These are phyloP conservation scores for Ormosia emarginata DNA, from an alignment of 306 rosid species.

Conservation along the genomic window DNA sequence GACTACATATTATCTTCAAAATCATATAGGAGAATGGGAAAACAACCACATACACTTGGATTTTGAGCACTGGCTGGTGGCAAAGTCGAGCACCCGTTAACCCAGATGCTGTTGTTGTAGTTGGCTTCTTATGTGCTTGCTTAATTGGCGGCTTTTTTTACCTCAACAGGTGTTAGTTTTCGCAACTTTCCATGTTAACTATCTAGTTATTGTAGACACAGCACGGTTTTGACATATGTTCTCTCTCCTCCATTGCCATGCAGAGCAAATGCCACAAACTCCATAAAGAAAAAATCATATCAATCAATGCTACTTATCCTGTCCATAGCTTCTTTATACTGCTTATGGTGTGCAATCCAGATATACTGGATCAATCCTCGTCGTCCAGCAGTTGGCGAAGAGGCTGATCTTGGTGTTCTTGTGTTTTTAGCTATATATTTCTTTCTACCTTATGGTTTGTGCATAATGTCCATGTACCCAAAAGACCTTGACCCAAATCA, in stretches of 20 bases:
- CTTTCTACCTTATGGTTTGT: conserved; percentile 64
- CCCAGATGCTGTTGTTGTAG: conserved; percentile 75
- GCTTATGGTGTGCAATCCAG: conserved; percentile 80
- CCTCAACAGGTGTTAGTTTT: conserved; percentile 63
- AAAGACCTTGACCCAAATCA: conserved; percentile 46
- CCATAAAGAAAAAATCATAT: conserved; percentile 44
- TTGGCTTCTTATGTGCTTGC: conserved; percentile 52
- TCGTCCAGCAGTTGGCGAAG: conserved; percentile 85
- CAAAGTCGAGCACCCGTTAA: conserved; percentile 64
- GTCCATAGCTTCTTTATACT: conserved; percentile 55
- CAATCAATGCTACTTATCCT: conserved; percentile 55
- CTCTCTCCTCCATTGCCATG: conserved; percentile 4
- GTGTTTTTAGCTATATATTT: conserved; percentile 60
- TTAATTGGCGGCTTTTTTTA: conserved; percentile 65
- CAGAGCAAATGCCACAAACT: conserved; percentile 56
- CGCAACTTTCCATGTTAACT: background rate
- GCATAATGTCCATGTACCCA: conserved; percentile 60
- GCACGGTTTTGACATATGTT: conserved; percentile 13
- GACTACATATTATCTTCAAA: conserved; percentile 9
- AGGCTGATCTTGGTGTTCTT: conserved; percentile 89
- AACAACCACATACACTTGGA: conserved; percentile 70
- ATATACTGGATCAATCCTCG: conserved; percentile 65
- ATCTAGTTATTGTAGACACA: background rate
- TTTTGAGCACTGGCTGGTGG: conserved; percentile 98
- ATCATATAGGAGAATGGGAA: conserved; percentile 78